phyloP scores from a whole-genome alignment of 768 basidiomycete genomes.

The Hericium alpestre region DNA sequence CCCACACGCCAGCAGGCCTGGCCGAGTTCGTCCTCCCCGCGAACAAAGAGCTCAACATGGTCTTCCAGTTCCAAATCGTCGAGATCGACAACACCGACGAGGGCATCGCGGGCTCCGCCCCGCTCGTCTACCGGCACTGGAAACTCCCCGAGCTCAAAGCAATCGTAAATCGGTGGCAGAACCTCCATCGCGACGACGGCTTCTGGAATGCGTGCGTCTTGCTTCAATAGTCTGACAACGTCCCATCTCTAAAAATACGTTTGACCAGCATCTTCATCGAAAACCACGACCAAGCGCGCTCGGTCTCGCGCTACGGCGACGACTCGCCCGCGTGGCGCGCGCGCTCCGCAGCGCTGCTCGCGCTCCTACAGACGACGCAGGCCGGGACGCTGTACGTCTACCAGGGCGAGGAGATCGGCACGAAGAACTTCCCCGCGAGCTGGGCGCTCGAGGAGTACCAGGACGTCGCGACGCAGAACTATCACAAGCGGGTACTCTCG shows the following conservation, averaged over 20 bases:
- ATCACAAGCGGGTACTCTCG: slow-evolving; percentile 37
- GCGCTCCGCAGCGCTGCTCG: slow-evolving; percentile 53
- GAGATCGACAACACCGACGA: slow-evolving; percentile 38
- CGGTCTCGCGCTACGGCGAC: slow-evolving; percentile 56
- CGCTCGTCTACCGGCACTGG: slow-evolving; percentile 38
- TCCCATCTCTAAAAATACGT: background rate
- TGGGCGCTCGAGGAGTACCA: slow-evolving; percentile 71
- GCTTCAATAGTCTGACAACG: background rate
- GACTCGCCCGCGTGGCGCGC: slow-evolving; percentile 47
- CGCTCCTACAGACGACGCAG: slow-evolving; percentile 49
- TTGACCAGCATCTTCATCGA: slow-evolving; percentile 46
- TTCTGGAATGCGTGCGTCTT: slow-evolving; percentile 56
- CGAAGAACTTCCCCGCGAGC: slow-evolving; percentile 47
- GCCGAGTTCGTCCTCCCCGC: slow-evolving; percentile 45
- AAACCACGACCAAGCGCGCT: slow-evolving; percentile 59
- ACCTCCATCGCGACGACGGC: slow-evolving; percentile 41
- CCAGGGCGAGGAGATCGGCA: slow-evolving; percentile 66
- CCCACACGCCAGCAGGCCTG: slow-evolving; percentile 38
- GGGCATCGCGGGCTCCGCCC: slow-evolving; percentile 21
- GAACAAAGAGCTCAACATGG: slow-evolving; percentile 55
- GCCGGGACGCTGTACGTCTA: slow-evolving; percentile 63
- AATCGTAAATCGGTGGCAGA: slow-evolving; percentile 41
- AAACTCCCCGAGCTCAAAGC: slow-evolving; percentile 41
- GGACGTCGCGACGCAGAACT: slow-evolving; percentile 54
- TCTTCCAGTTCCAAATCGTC: slow-evolving; percentile 56